Evolutionary conservation across 1,139 yeast genomes (phyloP), one percentile per base, ranked within the genome.

Genomic region (Schwanniomyces etchellsii): DNA sequence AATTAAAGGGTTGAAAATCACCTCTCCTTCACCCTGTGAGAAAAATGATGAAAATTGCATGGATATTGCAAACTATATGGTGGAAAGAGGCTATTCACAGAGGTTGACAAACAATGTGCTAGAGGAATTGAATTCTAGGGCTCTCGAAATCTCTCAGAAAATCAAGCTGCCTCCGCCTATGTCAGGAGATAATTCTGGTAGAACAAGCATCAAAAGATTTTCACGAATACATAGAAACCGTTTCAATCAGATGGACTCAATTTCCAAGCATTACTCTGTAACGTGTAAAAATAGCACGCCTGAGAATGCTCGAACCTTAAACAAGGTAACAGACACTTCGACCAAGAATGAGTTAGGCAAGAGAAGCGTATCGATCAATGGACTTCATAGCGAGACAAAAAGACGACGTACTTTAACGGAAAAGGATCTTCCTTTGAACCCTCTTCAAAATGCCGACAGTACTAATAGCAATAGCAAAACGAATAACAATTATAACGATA

Each of bases 221-320:
- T 52, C 60, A 28, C 58, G 59, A 5, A 45, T 57, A 29, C 73
- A 65, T 37, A 40, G 55, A 29, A 44, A 50, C 13, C 48, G 56
- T 27, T 63, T 63, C 43, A 52, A 48, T 35, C 53, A 55, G 29
- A 63, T 67, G 71, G 72, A 66, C 23, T 58, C 67, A 20, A 66
- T 67, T 20, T 50, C 59, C 14, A 52, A 46, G 27, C 73, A 67
- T 35, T 67, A 66, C 36, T 60, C 70, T 2, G 50, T 57, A 10
- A 25, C 20, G 14, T 14, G 20, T 18, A 25, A 9, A 11, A 29
- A 25, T 4, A 20, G 15, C 11, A 27, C 24, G n/a, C n/a, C n/a
- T n/a, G 9, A 18, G 21, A n/a, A 18, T 18, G 11, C 9, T 18
- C 7, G n/a, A 18, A 18, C 21, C 7, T n/a, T n/a, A 7, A 18